These are phyloP conservation scores for Cubamyces lactineus DNA, from an alignment of 768 basidiomycete genomes.

Conservation along the genomic window DNA sequence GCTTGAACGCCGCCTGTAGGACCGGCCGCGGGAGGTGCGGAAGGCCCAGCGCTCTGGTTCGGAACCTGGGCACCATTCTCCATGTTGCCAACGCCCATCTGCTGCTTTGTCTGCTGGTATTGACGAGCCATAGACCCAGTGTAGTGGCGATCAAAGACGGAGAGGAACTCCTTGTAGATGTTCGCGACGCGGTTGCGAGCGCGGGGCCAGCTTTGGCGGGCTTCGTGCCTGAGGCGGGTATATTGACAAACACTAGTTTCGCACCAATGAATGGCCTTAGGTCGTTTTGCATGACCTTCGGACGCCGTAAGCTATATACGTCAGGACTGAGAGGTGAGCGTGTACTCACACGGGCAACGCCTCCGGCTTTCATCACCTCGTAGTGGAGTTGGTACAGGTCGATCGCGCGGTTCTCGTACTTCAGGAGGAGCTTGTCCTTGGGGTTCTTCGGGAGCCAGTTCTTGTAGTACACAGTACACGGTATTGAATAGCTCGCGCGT, in stretches of 20 bases:
- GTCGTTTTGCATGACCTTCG: slow-evolving; percentile 39
- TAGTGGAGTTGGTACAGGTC: slow-evolving; percentile 63
- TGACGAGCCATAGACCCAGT: background rate
- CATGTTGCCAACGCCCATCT: background rate
- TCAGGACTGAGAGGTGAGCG: background rate
- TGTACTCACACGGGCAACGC: slow-evolving; percentile 47
- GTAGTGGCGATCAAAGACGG: slow-evolving; percentile 55
- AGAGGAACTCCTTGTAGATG: slow-evolving; percentile 62
- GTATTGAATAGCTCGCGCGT: slow-evolving; percentile 57
- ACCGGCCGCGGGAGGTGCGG: background rate
- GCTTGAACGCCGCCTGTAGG: background rate
- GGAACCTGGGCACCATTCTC: background rate
- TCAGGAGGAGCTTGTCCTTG: slow-evolving; percentile 45
- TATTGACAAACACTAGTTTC: slow-evolving; percentile 66
- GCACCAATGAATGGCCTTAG: slow-evolving; percentile 69
- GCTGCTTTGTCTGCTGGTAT: background rate
- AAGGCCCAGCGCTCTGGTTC: background rate
- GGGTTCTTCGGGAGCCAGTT: slow-evolving; percentile 48
- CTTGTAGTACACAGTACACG: slow-evolving; percentile 36
- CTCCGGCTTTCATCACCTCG: slow-evolving; percentile 62
- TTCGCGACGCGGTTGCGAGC: slow-evolving; percentile 60
- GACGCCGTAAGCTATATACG: background rate
- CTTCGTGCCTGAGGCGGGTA: slow-evolving; percentile 61
- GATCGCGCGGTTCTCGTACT: slow-evolving; percentile 57
- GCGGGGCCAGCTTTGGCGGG: slow-evolving; percentile 66